phyloP scores from a whole-genome alignment of 1,284 basidiomycete genomes.

The Stygiomarasmius scandens region DNA sequence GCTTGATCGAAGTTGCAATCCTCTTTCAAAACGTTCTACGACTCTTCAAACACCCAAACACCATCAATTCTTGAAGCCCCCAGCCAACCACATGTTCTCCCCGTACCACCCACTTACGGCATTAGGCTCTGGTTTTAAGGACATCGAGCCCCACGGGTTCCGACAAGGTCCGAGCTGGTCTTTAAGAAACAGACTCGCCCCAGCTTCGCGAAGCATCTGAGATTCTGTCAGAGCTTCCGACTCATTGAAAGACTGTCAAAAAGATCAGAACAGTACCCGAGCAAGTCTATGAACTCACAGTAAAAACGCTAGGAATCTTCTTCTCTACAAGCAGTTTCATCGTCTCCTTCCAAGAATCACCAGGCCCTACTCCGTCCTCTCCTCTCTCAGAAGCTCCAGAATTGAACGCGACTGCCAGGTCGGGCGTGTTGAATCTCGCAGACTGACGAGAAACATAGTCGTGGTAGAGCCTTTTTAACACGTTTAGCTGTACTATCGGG shows the following conservation, averaged over 20 bases:
- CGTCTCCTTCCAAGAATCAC: background rate
- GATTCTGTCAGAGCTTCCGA: slow-evolving; percentile 30
- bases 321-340: slow-evolving; percentile 24
- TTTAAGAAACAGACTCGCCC: slow-evolving; percentile 21
- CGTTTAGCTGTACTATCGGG: background rate
- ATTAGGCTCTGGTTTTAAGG: slow-evolving; percentile 27
- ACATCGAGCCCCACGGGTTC: slow-evolving; percentile 34
- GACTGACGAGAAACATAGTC: slow-evolving; percentile 21
- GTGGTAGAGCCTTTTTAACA: slow-evolving; percentile 27
- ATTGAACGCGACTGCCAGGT: slow-evolving; percentile 36
- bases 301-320: slow-evolving; percentile 31
- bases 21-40: no score
- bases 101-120: slow-evolving; percentile 32
- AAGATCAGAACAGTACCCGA: background rate
- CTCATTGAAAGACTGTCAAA: slow-evolving; percentile 28
- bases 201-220: slow-evolving; percentile 21
- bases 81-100: slow-evolving; percentile 36
- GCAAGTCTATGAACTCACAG: slow-evolving; percentile 18
- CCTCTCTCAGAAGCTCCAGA: slow-evolving; percentile 26
- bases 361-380: slow-evolving; percentile 16
- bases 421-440: slow-evolving; percentile 25
- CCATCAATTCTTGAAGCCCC: slow-evolving; percentile 26
- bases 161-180: slow-evolving; percentile 23
- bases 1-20: no score
- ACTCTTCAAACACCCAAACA: background rate